Percentiles rank a stretch among this genome's conserved stretches.
phyloP scores from a whole-genome alignment of 352 stramenopile genomes.

The Globisporangium polare region DNA sequence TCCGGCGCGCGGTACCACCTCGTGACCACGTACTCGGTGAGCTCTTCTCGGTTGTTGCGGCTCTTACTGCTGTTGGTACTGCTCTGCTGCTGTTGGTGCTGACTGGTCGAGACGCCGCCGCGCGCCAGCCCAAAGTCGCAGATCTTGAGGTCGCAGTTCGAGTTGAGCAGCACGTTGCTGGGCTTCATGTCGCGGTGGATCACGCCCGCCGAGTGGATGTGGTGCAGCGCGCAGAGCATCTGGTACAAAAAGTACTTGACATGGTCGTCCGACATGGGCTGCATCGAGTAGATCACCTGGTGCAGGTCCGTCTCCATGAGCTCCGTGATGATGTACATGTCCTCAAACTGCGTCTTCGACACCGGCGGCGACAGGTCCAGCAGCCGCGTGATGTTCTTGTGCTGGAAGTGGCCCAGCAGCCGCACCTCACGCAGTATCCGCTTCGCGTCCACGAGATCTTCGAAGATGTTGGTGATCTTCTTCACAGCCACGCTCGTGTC shows the following conservation, averaged over 20 bases:
- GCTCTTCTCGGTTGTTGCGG: slow-evolving; percentile 36
- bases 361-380: slow-evolving; percentile 89
- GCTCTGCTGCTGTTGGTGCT: slow-evolving; percentile 82
- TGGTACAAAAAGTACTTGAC: slow-evolving; percentile 84
- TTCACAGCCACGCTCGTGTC: slow-evolving; percentile 89
- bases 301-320: slow-evolving; percentile 97
- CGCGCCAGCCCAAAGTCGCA: slow-evolving; percentile 91
- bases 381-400: slow-evolving; percentile 93
- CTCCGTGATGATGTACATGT: slow-evolving; percentile 96
- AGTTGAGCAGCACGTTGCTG: slow-evolving; percentile 78
- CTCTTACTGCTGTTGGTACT: background rate
- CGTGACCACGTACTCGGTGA: slow-evolving; percentile 11
- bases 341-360: slow-evolving; percentile 91
- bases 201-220: slow-evolving; percentile 94
- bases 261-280: slow-evolving; percentile 87
- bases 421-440: slow-evolving; percentile 95
- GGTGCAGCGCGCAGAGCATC: slow-evolving; percentile 78
- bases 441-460: slow-evolving; percentile 98
- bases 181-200: slow-evolving; percentile 84
- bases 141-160: slow-evolving; percentile 87
- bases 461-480: slow-evolving; percentile 93
- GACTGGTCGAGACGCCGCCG: slow-evolving; percentile 49
- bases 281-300: slow-evolving; percentile 94
- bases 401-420: slow-evolving; percentile 80
- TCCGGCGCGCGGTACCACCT: slow-evolving; percentile 4